Evolutionary conservation across 306 rosid genomes (phyloP).

Genomic region (Styphnolobium japonicum): DNA sequence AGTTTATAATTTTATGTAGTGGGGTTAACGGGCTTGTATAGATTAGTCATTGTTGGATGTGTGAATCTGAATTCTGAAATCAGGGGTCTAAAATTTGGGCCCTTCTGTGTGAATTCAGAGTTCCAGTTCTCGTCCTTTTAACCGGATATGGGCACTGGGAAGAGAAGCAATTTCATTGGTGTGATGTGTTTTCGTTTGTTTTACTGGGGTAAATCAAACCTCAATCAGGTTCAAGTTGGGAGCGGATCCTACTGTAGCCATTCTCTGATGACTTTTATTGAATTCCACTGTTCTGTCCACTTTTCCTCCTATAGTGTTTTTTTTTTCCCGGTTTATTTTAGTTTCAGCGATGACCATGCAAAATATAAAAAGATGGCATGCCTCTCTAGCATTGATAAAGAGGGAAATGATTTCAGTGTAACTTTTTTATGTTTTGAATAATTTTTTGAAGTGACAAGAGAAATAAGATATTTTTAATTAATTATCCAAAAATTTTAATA

Average conservation of each 20-base stretch:
- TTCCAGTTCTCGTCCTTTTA: slow-evolving; percentile 63
- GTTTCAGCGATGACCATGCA: neutral
- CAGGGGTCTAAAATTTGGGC: slow-evolving; percentile 56
- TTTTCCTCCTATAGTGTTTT: neutral
- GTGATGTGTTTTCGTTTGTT: slow-evolving; percentile 40
- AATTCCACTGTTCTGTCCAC: slow-evolving; percentile 11
- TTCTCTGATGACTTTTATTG: slow-evolving; percentile 1
- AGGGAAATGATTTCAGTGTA: no score
- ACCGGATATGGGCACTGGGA: slow-evolving; percentile 63
- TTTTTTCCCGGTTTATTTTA: neutral
- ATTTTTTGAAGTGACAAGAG: no score
- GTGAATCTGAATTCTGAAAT: slow-evolving; percentile 48
- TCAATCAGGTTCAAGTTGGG: slow-evolving; percentile 58
- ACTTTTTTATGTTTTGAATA: no score
- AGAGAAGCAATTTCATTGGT: slow-evolving; percentile 23
- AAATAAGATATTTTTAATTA: no score
- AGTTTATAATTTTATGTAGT: slow-evolving; percentile 31
- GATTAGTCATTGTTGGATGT: slow-evolving; percentile 41
- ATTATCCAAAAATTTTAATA: no score
- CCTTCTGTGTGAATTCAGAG: slow-evolving; percentile 43
- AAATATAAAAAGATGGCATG: neutral
- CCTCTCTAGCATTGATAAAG: no score
- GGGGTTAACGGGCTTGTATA: slow-evolving; percentile 20
- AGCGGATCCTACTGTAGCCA: slow-evolving; percentile 66
- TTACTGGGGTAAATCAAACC: slow-evolving; percentile 49